phyloP scores from a whole-genome alignment of 2,329 filamentous ascomycete genomes.

The Colletotrichum lindemuthianum region DNA sequence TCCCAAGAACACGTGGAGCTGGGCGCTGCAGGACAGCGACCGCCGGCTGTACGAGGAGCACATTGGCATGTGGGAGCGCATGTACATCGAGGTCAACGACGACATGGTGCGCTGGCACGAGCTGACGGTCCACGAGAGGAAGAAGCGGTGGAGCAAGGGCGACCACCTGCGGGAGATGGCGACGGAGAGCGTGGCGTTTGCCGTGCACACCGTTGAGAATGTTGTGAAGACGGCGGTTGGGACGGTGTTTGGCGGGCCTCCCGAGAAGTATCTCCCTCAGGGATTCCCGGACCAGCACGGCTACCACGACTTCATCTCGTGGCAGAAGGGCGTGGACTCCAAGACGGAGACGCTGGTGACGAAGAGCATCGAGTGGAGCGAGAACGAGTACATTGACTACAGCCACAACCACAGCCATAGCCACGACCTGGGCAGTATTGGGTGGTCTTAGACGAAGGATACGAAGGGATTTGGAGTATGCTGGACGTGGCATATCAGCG shows the following conservation, averaged over 20 bases:
- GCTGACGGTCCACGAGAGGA: constrained; percentile 10
- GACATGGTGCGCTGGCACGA: constrained; percentile 24
- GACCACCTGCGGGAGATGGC: constrained; percentile 8
- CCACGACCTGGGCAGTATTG: no score
- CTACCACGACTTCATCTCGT: constrained; percentile 31
- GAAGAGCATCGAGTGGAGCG: no score
- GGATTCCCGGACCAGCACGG: constrained; percentile 11
- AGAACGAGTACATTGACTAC: no score
- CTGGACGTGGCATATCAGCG: no score
- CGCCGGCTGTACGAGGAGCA: constrained; percentile 32
- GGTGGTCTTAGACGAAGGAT: no score
- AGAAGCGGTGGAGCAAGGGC: constrained; percentile 7
- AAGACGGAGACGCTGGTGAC: background rate
- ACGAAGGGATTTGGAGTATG: no score
- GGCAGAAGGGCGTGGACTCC: constrained; percentile 14
- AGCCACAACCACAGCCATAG: no score
- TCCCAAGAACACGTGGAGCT: constrained; percentile 27
- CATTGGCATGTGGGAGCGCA: constrained; percentile 38
- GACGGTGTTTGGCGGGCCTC: background rate
- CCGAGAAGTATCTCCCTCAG: background rate
- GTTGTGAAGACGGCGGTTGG: background rate
- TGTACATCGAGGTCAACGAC: constrained; percentile 37
- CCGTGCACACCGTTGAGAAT: background rate
- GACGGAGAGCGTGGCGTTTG: background rate
- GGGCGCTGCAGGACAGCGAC: constrained; percentile 4